Percentiles rank a stretch among this genome's conserved stretches.
Conservation (phyloP, 2,329 filamentous ascomycete species). For the Boeremia lycopersici region DNA sequence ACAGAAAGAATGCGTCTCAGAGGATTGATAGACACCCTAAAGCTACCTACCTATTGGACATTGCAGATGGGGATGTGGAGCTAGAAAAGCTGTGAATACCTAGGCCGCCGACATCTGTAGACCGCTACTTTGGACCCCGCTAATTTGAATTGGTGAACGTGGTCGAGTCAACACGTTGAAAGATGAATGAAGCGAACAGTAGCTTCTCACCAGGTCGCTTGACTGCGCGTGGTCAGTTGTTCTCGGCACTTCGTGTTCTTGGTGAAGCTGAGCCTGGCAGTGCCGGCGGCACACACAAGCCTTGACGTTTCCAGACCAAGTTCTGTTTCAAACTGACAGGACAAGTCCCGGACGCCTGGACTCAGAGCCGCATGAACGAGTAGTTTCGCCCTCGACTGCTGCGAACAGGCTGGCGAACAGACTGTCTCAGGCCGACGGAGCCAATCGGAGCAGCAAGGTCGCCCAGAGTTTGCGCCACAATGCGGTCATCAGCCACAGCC, state of each 20-base stretch:
- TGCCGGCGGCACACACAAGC: not conserved
- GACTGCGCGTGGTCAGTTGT: not conserved
- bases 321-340: not conserved
- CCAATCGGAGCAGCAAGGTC: slow-evolving; percentile 7
- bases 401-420: slow-evolving; percentile 13
- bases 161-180: not conserved
- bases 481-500: slow-evolving; percentile 1
- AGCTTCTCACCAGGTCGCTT: too few relatives aligned
- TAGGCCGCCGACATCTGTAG: not conserved
- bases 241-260: not conserved
- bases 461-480: slow-evolving; percentile 18
- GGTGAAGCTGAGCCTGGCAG: not conserved
- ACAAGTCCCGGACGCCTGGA: not conserved
- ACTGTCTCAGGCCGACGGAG: slow-evolving; percentile 4
- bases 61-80: too few relatives aligned
- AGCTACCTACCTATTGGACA: too few relatives aligned
- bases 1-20: too few relatives aligned
- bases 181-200: not conserved
- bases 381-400: slow-evolving; percentile 12
- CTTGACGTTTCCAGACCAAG: not conserved
- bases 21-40: too few relatives aligned
- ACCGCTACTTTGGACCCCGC: not conserved
- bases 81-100: too few relatives aligned
- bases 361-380: slow-evolving; percentile 1
- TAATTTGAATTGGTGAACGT: not conserved